Evolutionary conservation across 2,329 filamentous ascomycete genomes (phyloP).

Genomic region (Pseudogymnoascus sp.): DNA sequence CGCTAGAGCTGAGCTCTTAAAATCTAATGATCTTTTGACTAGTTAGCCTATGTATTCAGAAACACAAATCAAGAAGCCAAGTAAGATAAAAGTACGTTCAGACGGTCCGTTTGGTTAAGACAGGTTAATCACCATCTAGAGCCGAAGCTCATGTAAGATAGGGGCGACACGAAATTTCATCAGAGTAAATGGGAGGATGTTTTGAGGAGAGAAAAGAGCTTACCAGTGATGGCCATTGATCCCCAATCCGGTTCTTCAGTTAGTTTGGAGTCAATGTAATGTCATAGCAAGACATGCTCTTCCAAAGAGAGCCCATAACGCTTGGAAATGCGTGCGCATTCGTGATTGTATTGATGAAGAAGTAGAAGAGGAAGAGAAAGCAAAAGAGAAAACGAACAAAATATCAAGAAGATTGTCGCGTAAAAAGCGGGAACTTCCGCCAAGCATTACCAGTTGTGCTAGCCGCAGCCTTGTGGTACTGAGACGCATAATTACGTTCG

Average conservation of each 20-base stretch:
- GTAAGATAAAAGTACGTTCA: slow-evolving; percentile 29
- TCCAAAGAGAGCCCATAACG: not conserved
- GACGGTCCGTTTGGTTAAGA: slow-evolving; percentile 50
- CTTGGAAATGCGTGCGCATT: not conserved
- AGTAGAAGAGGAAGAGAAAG: not conserved
- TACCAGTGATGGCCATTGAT: slow-evolving; percentile 9
- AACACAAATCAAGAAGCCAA: slow-evolving; percentile 12
- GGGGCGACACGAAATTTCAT: slow-evolving; percentile 52
- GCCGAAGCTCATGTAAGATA: slow-evolving; percentile 40
- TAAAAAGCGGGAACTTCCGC: slow-evolving; percentile 8
- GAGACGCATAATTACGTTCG: slow-evolving; percentile 1
- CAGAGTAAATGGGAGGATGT: slow-evolving; percentile 28
- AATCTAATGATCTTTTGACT: slow-evolving; percentile 12
- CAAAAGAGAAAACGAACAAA: not conserved
- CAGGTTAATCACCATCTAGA: slow-evolving; percentile 49
- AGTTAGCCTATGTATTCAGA: slow-evolving; percentile 18
- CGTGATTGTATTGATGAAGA: not conserved
- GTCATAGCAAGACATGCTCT: not conserved
- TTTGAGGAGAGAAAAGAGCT: slow-evolving; percentile 6
- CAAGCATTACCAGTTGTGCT: slow-evolving; percentile 1
- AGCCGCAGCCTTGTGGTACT: not conserved
- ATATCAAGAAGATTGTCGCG: slow-evolving; percentile 5
- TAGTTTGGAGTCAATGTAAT: not conserved
- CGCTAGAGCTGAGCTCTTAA: not conserved
- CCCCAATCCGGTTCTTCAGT: not conserved